Base-by-base conservation (phyloP, 164 flowering plant species). In the Brasenia schreberi region DNA sequence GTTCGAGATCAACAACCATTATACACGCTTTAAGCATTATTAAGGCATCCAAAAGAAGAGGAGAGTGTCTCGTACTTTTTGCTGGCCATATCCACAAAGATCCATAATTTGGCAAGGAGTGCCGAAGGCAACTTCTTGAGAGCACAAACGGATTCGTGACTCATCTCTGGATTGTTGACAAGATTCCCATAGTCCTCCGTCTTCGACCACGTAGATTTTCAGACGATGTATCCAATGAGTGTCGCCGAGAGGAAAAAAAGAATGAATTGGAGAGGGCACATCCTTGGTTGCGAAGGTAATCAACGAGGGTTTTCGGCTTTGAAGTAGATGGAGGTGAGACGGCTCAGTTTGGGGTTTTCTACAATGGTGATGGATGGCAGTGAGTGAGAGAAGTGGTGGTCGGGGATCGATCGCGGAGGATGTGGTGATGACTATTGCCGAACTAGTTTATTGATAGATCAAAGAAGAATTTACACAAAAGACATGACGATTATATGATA, bases 261-360 rank as follows among this genome's bases (percentile, higher is more conserved):
- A 18, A 90, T 77, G 75, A 87, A 75, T 72, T 94, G 75, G 43
- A 90, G 58, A 10, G 97, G 97, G 67, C 97, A 90, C 97, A 90
- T 87, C 33, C 43, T 27, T n/a, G 61, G 17, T 6, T n/a, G n/a
- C n/a, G n/a, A n/a, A n/a, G n/a, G n/a, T n/a, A n/a, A n/a, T n/a
- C n/a, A n/a, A n/a, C n/a, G n/a, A n/a, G n/a, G n/a, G n/a, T n/a
- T n/a, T n/a, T n/a, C n/a, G n/a, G n/a, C n/a, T n/a, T n/a, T n/a
- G n/a, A n/a, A n/a, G n/a, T n/a, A n/a, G n/a, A n/a, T n/a, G n/a
- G n/a, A n/a, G n/a, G n/a, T n/a, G n/a, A n/a, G n/a, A n/a, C n/a
- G n/a, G n/a, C n/a, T n/a, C n/a, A n/a, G n/a, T n/a, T n/a, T n/a
- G n/a, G n/a, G n/a, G n/a, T n/a, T n/a, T n/a, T n/a, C n/a, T n/a